A percentile compares a stretch with the other conserved stretches of the same genome.
Conservation (phyloP, 2,329 filamentous ascomycete genomes). For the Aquanectria penicillioides region DNA sequence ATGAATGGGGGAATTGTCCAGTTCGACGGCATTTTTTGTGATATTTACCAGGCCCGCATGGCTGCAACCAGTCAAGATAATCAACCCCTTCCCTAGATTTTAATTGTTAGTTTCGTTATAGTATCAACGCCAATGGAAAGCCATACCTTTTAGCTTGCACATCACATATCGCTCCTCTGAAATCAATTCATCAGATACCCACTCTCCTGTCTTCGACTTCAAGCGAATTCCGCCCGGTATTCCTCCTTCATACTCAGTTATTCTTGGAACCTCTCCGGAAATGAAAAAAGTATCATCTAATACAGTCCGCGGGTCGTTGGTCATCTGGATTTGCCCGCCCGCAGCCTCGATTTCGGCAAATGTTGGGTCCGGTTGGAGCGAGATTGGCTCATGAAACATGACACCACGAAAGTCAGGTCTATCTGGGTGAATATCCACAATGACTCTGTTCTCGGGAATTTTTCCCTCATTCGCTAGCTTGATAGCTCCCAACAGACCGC, state of each 20-base stretch:
- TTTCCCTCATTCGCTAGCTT: constrained; percentile 55
- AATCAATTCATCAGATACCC: constrained; percentile 61
- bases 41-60: constrained; percentile 66
- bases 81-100: constrained; percentile 49
- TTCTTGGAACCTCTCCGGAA: constrained; percentile 63
- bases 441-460: constrained; percentile 41
- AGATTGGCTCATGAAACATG: constrained; percentile 52
- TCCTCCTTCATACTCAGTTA: constrained; percentile 60
- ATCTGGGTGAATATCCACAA: constrained; percentile 62
- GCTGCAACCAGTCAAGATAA: constrained; percentile 66
- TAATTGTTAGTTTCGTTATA: background rate
- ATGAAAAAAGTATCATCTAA: constrained; percentile 62
- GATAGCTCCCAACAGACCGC: constrained; percentile 60
- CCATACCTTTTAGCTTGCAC: constrained; percentile 60
- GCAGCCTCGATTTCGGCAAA: constrained; percentile 54
- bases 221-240: constrained; percentile 57
- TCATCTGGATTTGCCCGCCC: constrained; percentile 46
- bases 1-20: constrained; percentile 54
- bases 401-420: constrained; percentile 62
- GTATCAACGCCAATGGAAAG: background rate
- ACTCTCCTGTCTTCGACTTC: constrained; percentile 49
- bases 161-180: constrained; percentile 63
- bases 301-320: constrained; percentile 53
- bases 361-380: constrained; percentile 62
- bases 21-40: constrained; percentile 54